Percentiles rank a stretch among this genome's conserved stretches.
Conservation (phyloP, 345 rosid genomes). For the Excoecaria agallocha region DNA sequence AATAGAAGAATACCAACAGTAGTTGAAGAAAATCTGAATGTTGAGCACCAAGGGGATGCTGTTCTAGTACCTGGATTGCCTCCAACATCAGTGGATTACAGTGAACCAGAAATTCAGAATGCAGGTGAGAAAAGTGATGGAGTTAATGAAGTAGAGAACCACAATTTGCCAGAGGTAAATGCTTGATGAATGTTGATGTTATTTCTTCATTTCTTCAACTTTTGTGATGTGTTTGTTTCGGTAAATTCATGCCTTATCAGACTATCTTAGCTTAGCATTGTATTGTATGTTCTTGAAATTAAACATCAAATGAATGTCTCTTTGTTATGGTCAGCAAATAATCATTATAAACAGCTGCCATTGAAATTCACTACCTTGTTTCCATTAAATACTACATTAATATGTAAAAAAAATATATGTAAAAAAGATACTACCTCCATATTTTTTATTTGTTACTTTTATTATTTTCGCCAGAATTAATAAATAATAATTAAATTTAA, state of each 20-base stretch:
- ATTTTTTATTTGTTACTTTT: too few relatives aligned
- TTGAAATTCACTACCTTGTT: too few relatives aligned
- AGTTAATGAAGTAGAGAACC: slow-evolving; percentile 30
- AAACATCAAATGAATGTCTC: not conserved
- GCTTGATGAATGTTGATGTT: slow-evolving; percentile 35
- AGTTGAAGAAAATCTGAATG: slow-evolving; percentile 31
- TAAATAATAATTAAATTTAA: too few relatives aligned
- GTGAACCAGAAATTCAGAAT: slow-evolving; percentile 21
- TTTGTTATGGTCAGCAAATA: not conserved
- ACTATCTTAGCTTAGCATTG: slow-evolving; percentile 1
- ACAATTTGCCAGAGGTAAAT: slow-evolving; percentile 49
- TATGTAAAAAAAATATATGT: too few relatives aligned
- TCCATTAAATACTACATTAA: too few relatives aligned
- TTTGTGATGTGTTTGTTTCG: not conserved
- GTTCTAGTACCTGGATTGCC: slow-evolving; percentile 73
- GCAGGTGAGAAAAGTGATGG: slow-evolving; percentile 27
- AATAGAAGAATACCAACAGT: slow-evolving; percentile 11
- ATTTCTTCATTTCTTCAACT: slow-evolving; percentile 19
- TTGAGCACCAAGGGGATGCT: slow-evolving; percentile 38
- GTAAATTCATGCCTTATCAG: not conserved
- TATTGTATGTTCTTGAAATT: slow-evolving; percentile 25
- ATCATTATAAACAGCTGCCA: too few relatives aligned
- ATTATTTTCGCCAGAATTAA: too few relatives aligned
- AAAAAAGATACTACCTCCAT: too few relatives aligned
- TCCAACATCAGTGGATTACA: slow-evolving; percentile 24